A percentile compares a stretch with the other conserved stretches of the same genome.
phyloP scores from a whole-genome alignment of 352 stramenopile genomes.

The Globisporangium cederbergense region DNA sequence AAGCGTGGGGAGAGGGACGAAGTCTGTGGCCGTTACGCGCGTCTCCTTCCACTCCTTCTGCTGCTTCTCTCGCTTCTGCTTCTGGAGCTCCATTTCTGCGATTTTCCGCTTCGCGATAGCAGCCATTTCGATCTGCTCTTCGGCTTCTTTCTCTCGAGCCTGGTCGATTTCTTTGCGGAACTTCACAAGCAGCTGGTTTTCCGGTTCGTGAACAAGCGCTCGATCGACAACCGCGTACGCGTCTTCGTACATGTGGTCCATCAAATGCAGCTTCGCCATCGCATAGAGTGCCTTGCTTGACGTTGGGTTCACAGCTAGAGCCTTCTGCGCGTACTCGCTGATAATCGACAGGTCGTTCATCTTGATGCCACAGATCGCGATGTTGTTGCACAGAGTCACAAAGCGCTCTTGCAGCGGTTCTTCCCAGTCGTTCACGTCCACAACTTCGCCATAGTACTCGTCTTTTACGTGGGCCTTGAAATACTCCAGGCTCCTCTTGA shows the following conservation, averaged over 20 bases:
- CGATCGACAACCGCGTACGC: constrained; percentile 33
- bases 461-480: constrained; percentile 40
- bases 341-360: constrained; percentile 48
- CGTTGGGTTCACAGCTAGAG: constrained; percentile 38
- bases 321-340: constrained; percentile 54
- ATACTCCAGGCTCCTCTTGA: constrained; percentile 38
- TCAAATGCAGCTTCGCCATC: constrained; percentile 56
- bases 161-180: constrained; percentile 46
- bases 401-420: constrained; percentile 39
- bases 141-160: constrained; percentile 24
- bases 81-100: constrained; percentile 29
- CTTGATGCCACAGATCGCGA: constrained; percentile 78
- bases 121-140: constrained; percentile 29
- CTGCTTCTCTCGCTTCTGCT: constrained; percentile 29
- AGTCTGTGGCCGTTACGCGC: constrained; percentile 30
- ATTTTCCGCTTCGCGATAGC: constrained; percentile 36
- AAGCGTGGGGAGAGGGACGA: constrained; percentile 37
- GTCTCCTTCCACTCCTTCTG: constrained; percentile 38
- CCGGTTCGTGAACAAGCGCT: constrained; percentile 35
- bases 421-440: constrained; percentile 38
- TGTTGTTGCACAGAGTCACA: constrained; percentile 71
- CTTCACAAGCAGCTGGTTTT: constrained; percentile 47
- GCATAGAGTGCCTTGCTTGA: constrained; percentile 72
- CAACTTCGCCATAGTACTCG: constrained; percentile 41
- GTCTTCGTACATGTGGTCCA: constrained; percentile 57